Evolutionary conservation across 352 stramenopile species (phyloP), one percentile per base, ranked within the genome.

Genomic region (Globisporangium rhizosaccharum): DNA sequence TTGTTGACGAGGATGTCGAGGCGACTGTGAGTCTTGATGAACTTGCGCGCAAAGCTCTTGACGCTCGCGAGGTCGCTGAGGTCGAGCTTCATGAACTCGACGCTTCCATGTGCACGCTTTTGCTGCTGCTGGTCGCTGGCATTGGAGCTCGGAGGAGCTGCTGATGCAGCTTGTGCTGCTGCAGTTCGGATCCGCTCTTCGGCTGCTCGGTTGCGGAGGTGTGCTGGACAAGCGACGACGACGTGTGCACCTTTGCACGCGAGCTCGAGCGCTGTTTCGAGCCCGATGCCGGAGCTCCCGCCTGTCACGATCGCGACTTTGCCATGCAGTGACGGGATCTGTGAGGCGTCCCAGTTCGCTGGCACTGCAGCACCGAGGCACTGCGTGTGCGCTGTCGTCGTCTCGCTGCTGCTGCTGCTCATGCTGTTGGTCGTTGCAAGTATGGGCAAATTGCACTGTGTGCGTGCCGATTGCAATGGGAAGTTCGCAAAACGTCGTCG

Each of bases 1-100:
- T 80, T 80, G 61, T 76, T 75, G 52, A 80, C 46, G 17, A 80
- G 61, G 12, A 80, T 66, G 47, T 77, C 62, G 18, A 80, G 53
- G 0, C 57, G 69, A 5, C 37, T 61, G 46, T 66, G 37, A 9
- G 62, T 70, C 46, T 71, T 61, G 20, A 63, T 42, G 47, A 76
- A 75, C 33, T 66, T 60, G 14, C 59, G 53, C 37, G 63, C 65
- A 51, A 83, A 83, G 25, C 45, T 53, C 45, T 63, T 65, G 51
- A 78, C 65, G 26, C 61, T 63, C 14, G 61, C 36, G 9, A 83
- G 46, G 42, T 65, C 60, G 28, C 53, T 65, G 25, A 79, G 44
- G 57, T 80, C 71, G 15, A 80, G 57, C 53, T 75, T 64, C 67
- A 78, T 73, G 57, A 66, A 78, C 60, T 74, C 70, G 18, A 77